Evolutionary conservation across 1,139 yeast genomes (phyloP), one percentile per base, ranked within the genome.

Genomic region (Saccharomyces hybrid): DNA sequence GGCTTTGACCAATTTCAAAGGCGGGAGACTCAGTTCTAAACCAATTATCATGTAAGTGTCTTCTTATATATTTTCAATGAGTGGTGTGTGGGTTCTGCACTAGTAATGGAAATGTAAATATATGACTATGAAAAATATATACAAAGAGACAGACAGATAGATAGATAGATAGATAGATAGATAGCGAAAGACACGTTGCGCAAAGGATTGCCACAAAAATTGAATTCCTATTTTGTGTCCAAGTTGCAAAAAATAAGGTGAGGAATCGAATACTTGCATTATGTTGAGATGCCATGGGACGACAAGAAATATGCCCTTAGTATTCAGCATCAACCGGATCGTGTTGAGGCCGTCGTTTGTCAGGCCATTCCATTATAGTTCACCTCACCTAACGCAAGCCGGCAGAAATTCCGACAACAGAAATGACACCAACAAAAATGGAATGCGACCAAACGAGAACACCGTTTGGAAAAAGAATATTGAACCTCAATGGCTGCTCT

Each of bases 1-100:
- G 58, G 88, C 96, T 0, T 70, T 84, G 56, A 76, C 93, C 55
- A 83, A 84, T 49, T 88, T 85, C 70, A 82, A 84, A 26, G 96
- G 97, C 5, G 96, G 96, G 4, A 67, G 72, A 57, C 49, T 73
- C 14, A 60, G 64, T n/a, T 64, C 74, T 2, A 61, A 66, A 31
- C 63, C 75, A 2, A 71, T 66, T 42, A 63, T 73, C 56, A 65
- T 73, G 57, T 72, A 60, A 58, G 7, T 11, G 12, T 42, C 14
- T 4, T 16, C 19, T 16, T 38, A 21, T 38, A 38, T 38, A 38
- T 3, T 9, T 38, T 4, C 12, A 38, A 9, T 6, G 0, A 6
- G 44, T 8, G 44, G 21, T 38, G 44, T 12, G 11, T 38, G 44
- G 44, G 44, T 38, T 38, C 24, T 16, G 11, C 4, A 14, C 21